Percentiles rank a stretch among this genome's conserved stretches.
These are phyloP conservation scores for Dovyalis caffra DNA, from an alignment of 345 rosid species.

Conservation along the genomic window DNA sequence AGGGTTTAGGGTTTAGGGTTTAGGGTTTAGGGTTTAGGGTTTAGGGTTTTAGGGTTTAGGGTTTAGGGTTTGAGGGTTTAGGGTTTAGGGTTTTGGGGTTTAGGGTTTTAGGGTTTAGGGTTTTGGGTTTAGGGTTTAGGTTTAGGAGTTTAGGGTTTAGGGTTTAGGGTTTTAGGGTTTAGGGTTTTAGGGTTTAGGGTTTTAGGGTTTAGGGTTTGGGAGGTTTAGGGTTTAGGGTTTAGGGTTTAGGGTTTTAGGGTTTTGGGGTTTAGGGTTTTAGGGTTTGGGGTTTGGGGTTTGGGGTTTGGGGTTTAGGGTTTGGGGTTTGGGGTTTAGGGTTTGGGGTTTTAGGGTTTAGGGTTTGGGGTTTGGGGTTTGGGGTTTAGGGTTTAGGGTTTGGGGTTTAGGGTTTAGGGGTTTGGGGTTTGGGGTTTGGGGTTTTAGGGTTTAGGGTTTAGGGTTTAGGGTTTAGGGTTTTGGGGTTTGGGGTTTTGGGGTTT, in stretches of 20 bases:
- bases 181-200: constrained; percentile 21
- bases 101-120: constrained; percentile 14
- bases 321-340: constrained; percentile 8
- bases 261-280: constrained; percentile 10
- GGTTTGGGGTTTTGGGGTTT: constrained; percentile 18
- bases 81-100: constrained; percentile 19
- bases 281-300: constrained; percentile 1
- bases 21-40: constrained; percentile 16
- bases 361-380: constrained; percentile 6
- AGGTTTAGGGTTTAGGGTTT: constrained; percentile 26
- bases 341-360: constrained; percentile 10
- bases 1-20: constrained; percentile 24
- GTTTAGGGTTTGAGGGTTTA: constrained; percentile 18
- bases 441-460: constrained; percentile 13
- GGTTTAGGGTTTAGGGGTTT: background rate
- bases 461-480: constrained; percentile 3
- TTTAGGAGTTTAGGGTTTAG: background rate
- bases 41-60: constrained; percentile 16
- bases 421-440: constrained; percentile 13
- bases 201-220: constrained; percentile 29
- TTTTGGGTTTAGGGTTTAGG: constrained; percentile 12
- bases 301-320: constrained; percentile 3
- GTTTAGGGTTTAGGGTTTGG: constrained; percentile 5
- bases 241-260: constrained; percentile 18
- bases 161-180: background rate